Conservation (phyloP, 768 basidiomycete species). For the Inosperma sp. region DNA sequence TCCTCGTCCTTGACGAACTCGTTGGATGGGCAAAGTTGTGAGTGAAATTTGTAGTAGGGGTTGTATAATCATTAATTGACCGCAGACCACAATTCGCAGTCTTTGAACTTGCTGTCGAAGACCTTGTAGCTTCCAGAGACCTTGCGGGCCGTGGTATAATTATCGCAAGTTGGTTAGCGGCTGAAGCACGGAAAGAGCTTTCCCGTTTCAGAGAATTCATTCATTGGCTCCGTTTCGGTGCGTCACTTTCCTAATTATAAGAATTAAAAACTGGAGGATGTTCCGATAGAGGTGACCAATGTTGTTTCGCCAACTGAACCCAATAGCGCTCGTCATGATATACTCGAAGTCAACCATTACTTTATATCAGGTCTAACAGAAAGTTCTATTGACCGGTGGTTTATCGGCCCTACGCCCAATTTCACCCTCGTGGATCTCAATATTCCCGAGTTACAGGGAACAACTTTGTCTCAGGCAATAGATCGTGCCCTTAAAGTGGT, state of each 20-base stretch:
- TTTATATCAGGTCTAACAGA: conserved; percentile 63
- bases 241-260: conserved; percentile 16
- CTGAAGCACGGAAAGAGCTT: conserved; percentile 61
- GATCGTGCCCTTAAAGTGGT: conserved; percentile 46
- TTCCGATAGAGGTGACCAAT: conserved; percentile 42
- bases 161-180: conserved; percentile 63
- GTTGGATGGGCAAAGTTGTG: conserved; percentile 75
- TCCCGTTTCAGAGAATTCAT: conserved; percentile 76
- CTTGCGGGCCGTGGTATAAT: conserved; percentile 55
- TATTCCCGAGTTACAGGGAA: conserved; percentile 32
- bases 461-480: conserved; percentile 38
- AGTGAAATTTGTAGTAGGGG: conserved; percentile 14
- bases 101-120: conserved; percentile 51
- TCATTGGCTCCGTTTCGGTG: conserved; percentile 72
- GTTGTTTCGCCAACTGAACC: conserved; percentile 51
- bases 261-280: conserved; percentile 2
- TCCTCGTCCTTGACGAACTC: conserved; percentile 72
- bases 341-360: conserved; percentile 78
- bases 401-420: conserved; percentile 56
- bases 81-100: conserved; percentile 51
- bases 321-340: conserved; percentile 58
- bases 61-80: conserved; percentile 11
- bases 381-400: conserved; percentile 77
- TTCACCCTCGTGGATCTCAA: conserved; percentile 50
- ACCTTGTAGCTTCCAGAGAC: conserved; percentile 50